Evolutionary conservation across 495 filamentous ascomycete species (phyloP), one percentile per base, ranked within the genome.

Genomic region (Astrocystis sublimbata): DNA sequence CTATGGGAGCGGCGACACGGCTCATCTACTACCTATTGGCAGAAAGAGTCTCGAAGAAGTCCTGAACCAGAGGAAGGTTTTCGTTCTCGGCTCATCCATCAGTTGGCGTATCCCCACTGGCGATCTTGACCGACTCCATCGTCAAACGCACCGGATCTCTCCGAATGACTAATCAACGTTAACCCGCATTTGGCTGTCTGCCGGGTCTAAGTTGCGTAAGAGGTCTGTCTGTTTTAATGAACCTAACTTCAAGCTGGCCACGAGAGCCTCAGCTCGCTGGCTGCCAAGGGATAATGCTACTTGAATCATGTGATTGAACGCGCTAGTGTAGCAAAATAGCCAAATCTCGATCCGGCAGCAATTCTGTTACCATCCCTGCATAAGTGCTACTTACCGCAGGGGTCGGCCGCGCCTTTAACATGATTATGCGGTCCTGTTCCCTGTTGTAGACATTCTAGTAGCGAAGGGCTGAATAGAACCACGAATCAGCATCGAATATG

Each of bases 341-440:
- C 35, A 50, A 21, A 23, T 50, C 28, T 33, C 35, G 35, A 56
- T 54, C 31, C 40, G 51, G 51, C 35, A 56, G 35, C 52, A 42
- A 13, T 54, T 21, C 26, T 57, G 54, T 57, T 57, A 43, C 47
- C 58, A 60, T 60, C 58, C 58, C 46, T 60, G 58, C 46, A 60
- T 60, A 33, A 43, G 12, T 33, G 10, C 49, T 52, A 52, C 36
- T 52, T 52, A 52, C 36, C 43, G 46, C 46, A 60, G 58, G 58
- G 58, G 47, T 43, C 10, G 58, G 36, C 35, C 24, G 33, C 36
- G 35, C 47, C 33, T 30, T 46, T 31, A 46, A 41, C 30, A 19
- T 23, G 55, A 41, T n/a, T 24, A 30, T 21, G 24, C 21, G 35
- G 35, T 43, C 33, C 36, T 30, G 15, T 52, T 51, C 47, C 31